Base-by-base conservation (phyloP, 129 eudicot genomes). In the Flaveria trinervia region DNA sequence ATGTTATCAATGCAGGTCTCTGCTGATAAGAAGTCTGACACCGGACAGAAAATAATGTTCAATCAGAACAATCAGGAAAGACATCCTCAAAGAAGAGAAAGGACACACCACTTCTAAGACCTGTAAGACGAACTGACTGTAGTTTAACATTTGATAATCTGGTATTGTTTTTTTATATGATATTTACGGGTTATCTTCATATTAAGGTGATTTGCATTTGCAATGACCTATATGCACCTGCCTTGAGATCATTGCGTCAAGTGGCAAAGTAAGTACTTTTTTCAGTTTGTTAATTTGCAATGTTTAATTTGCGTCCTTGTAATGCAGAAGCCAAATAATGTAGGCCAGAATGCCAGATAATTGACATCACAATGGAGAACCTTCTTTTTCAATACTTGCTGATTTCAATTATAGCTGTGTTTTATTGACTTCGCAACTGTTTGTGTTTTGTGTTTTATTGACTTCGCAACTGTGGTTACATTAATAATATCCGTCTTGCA, bases 141-240 rank as follows among this genome's bases (percentile, higher is more conserved):
- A 43, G 60, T 17, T 44, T 44, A n/a, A 43, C 65, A 48, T 41
- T 46, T 41, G 18, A 62, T 84, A 74, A 61, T 11, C 25, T 52
- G 61, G 17, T 54, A 5, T 17, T 69, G 28, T 43, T 65, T 73
- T 9, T 69, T 55, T 28, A 39, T 75, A 23, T 61, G 18, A 56
- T 65, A 72, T 52, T 79, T 16, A 61, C 72, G 70, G 45, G 43
- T 55, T 22, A 60, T 80, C 45, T 71, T 77, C 39, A 56, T 79
- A 20, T 83, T 83, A 85, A 94, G 98, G 89, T 94, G 68, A 91
- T 94, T 71, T 94, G 98, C 79, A 91, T 94, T 73, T 94, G 98
- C 76, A 94, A 94, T 83, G 97, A 94, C 75, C 85, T 94, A 54
- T 94, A 91, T 89, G 92, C 98, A 56, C 97, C 98, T 79, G 93